Base-by-base conservation (phyloP, 2,329 filamentous ascomycete genomes). In the Kalmusia sp. region DNA sequence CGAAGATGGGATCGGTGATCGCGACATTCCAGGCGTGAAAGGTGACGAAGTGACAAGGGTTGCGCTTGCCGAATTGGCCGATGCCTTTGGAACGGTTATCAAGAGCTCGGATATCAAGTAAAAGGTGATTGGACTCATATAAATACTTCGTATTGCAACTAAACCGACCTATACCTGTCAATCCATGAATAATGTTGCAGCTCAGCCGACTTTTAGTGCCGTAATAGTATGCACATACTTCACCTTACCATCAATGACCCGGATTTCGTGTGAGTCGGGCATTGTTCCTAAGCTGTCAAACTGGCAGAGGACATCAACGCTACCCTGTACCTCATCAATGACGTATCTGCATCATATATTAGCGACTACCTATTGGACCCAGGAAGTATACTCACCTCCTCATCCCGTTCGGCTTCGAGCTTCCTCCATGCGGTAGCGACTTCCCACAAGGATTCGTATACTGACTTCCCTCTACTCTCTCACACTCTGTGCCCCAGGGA, bases 61-160 rank as follows among this genome's bases (percentile, higher is more conserved):
- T 48, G 62, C 59, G 3, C 70, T 90, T 59, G 76, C 78, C 5
- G 87, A 89, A 71, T 72, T 90, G 65, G 84, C 64, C 0, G 87
- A 90, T 79, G 82, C 78, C 1, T 88, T 89, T 70, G 87, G 79
- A 0, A 88, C 84, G 0, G 76, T 89, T 6, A 75, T 88, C 1
- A 74, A 80, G 58, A 80, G 79, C 60, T 69, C 60, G 19, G 79
- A 83, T 25, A 78, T 83, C 61, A 77, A 77, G 37, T 70, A 33
- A 37, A 11, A 9, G 24, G 3, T 3, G 21, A 11, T n/a, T 2
- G 7, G n/a, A 15, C 9, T 15, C 6, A 24, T 33, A n/a, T 12
- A 44, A 21, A n/a, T 15, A 41, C 3, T 2, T 22, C 7, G 6
- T 22, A 14, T 38, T 24, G 17, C 22, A 2, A 4, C 3, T 6